phyloP scores from a whole-genome alignment of 805 yeast species.

The Wickerhamiella occidentalis region DNA sequence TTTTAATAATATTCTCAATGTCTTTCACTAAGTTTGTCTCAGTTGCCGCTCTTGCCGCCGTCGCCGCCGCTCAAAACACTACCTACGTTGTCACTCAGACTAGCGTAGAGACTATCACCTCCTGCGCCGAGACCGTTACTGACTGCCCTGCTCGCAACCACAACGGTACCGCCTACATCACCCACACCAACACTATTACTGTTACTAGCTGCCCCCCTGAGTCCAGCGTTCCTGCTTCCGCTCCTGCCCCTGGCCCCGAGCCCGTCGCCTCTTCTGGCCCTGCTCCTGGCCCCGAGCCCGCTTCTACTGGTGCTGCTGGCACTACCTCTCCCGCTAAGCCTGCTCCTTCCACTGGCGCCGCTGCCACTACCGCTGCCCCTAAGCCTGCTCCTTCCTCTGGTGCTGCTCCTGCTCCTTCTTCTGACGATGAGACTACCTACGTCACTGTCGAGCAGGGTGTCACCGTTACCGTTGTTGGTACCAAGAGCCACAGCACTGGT shows the following conservation, averaged over 20 bases:
- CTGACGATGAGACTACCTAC: slow-evolving; percentile 8
- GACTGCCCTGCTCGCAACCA: slow-evolving; percentile 19
- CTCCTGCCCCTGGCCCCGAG: slow-evolving; percentile 7
- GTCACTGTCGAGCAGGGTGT: slow-evolving; percentile 18
- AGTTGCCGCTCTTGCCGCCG: slow-evolving; percentile 25
- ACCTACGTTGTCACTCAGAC: slow-evolving; percentile 24
- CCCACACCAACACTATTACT: slow-evolving; percentile 34
- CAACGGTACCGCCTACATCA: slow-evolving; percentile 18
- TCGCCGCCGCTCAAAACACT: slow-evolving; percentile 28
- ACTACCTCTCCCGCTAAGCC: slow-evolving; percentile 11
- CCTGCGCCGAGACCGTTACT: slow-evolving; percentile 25
- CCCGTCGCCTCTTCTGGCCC: slow-evolving; percentile 19
- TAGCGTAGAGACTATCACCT: slow-evolving; percentile 38
- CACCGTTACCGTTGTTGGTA: slow-evolving; percentile 20
- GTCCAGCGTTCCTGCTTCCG: slow-evolving; percentile 1
- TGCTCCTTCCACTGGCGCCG: slow-evolving; percentile 10
- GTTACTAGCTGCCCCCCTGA: slow-evolving; percentile 32
- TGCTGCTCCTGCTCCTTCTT: slow-evolving; percentile 12
- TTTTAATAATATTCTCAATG: slow-evolving; percentile 16
- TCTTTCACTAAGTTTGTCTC: slow-evolving; percentile 16
- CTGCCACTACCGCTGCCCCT: neutral
- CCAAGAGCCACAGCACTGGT: slow-evolving; percentile 13
- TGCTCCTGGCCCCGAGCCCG: slow-evolving; percentile 18
- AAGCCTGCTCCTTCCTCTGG: slow-evolving; percentile 9
- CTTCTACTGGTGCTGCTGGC: neutral